Evolutionary conservation across 805 yeast species (phyloP), one percentile per base, ranked within the genome.

Genomic region (Blastobotrys parvus): DNA sequence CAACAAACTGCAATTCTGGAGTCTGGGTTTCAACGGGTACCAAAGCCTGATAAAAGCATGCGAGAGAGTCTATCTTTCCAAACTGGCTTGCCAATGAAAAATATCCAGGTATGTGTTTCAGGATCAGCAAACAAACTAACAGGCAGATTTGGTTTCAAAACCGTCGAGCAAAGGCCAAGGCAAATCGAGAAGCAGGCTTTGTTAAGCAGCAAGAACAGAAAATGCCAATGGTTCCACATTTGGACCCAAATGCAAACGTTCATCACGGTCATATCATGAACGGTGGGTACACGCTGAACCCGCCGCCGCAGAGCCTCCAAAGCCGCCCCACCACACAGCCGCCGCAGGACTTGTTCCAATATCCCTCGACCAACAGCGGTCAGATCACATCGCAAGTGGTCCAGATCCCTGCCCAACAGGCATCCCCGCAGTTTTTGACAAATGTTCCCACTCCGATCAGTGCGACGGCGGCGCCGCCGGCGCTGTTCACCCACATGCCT

Each of bases 91-190:
- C 77, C 86, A 22, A 90, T 82, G 54, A 75, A 90, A 52, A 87
- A 88, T 13, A 94, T 89, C 3, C 71, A 95, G 42, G 32, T 29
- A 29, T 29, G 82, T 80, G 2, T 77, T 88, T 78, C 77, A 85
- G 23, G 92, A 82, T 53, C 75, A n/a, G n/a, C n/a, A n/a, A n/a
- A n/a, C n/a, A n/a, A n/a, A n/a, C 89, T 52, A 86, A 89, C 15
- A 94, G 88, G 4, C 71, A 95, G 43, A 87, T 89, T 41, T 89
- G 97, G 97, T 89, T 89, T 59, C 96, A 89, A 61, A 89, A 89
- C 58, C 69, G 95, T 49, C 67, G 97, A 49, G 64, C 65, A 15
- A 61, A 60, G 46, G 59, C 58, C 5, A 41, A 50, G 66, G 18
- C 72, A 72, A 18, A 71, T 59, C 2, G 78, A 70, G 36, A 82